A percentile compares a stretch with the other conserved stretches of the same genome.
phyloP scores from a whole-genome alignment of 176 grass and related monocot genomes.

The Zea luxurians region DNA sequence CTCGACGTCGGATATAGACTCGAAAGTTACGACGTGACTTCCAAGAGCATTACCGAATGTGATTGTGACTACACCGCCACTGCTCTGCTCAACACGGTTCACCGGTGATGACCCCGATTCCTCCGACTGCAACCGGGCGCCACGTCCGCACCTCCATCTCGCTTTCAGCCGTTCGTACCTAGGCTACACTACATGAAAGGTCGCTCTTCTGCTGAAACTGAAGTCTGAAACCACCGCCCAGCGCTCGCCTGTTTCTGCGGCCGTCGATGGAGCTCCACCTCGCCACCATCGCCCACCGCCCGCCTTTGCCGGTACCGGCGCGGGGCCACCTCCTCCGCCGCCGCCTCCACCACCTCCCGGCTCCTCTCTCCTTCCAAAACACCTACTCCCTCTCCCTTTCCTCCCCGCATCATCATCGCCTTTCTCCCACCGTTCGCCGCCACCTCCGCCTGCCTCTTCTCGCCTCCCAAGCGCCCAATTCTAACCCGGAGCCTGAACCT shows the following conservation, averaged over 20 bases:
- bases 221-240: conserved; percentile 11
- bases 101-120: neutral
- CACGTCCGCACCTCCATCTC: neutral
- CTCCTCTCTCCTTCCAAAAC: neutral
- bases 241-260: conserved; percentile 15
- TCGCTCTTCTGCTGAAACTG: neutral
- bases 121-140: neutral
- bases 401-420: conserved; percentile 17
- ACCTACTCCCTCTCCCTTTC: conserved; percentile 12
- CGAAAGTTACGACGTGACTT: too few species aligned
- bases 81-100: neutral
- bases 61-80: neutral
- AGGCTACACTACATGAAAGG: conserved; percentile 25
- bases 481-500: neutral
- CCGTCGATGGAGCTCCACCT: conserved; percentile 52
- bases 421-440: conserved; percentile 24
- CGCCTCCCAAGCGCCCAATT: conserved; percentile 16
- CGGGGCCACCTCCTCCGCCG: conserved; percentile 5
- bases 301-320: conserved; percentile 1
- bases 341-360: conserved; percentile 12
- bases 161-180: conserved; percentile 28
- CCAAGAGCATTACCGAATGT: too few species aligned
- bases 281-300: conserved; percentile 38
- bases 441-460: conserved; percentile 25
- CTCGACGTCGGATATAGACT: too few species aligned